A percentile compares a stretch with the other conserved stretches of the same genome.
phyloP scores from a whole-genome alignment of 1,284 basidiomycete species.

The Tylopilus sp. region DNA sequence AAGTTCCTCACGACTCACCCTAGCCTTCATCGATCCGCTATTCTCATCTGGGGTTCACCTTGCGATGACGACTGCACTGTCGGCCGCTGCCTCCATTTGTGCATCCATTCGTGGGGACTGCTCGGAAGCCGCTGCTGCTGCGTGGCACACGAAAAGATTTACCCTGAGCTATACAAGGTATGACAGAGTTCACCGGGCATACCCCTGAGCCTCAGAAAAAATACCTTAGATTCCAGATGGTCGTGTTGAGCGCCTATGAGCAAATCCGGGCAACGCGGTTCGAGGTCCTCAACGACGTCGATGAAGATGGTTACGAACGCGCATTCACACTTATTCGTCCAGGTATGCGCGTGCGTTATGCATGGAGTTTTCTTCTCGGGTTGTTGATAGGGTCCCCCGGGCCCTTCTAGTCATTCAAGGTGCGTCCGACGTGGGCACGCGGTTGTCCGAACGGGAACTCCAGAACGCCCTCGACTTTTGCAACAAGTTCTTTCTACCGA shows the following conservation, averaged over 20 bases:
- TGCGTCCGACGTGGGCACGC: slow-evolving; percentile 65
- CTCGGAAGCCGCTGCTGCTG: slow-evolving; percentile 43
- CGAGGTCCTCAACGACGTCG: slow-evolving; percentile 49
- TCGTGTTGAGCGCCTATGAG: slow-evolving; percentile 61
- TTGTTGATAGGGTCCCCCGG: background rate
- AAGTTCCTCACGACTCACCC: background rate
- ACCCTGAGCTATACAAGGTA: slow-evolving; percentile 56
- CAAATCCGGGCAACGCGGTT: slow-evolving; percentile 52
- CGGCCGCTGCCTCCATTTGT: slow-evolving; percentile 52
- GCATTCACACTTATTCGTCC: slow-evolving; percentile 56
- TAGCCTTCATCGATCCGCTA: slow-evolving; percentile 63
- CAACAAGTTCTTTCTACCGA: slow-evolving; percentile 55
- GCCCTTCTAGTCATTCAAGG: slow-evolving; percentile 69
- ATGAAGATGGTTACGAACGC: slow-evolving; percentile 56
- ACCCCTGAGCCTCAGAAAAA: background rate
- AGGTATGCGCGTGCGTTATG: slow-evolving; percentile 32
- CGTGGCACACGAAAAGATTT: slow-evolving; percentile 50
- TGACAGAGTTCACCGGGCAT: background rate
- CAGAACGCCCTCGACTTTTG: slow-evolving; percentile 62
- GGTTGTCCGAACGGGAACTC: slow-evolving; percentile 65
- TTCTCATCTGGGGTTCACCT: slow-evolving; percentile 64
- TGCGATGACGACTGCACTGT: slow-evolving; percentile 53
- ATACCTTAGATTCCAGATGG: slow-evolving; percentile 51
- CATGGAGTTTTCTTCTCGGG: no score
- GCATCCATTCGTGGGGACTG: slow-evolving; percentile 52